Base-by-base conservation (phyloP, 352 stramenopile genomes). In the Phytophthora hybrid region DNA sequence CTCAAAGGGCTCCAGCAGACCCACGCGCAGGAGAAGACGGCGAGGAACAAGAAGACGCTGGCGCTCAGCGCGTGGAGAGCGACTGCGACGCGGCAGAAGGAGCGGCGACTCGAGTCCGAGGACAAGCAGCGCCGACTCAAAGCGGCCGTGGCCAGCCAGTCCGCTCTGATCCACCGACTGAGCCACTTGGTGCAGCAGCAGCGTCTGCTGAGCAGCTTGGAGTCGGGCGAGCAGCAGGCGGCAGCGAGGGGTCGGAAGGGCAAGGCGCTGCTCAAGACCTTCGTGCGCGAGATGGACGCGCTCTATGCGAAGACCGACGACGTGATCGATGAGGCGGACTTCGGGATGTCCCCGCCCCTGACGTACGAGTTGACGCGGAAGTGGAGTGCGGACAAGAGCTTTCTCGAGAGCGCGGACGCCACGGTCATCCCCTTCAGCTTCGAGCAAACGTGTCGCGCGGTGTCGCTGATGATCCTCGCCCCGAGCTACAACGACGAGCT, bases 281-380 rank as follows among this genome's bases (percentile, higher is more conserved):
- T 75, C 31, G 21, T 80, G n/a, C 55, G 39, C 16, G 74, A 80
- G 29, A 61, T 80, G 59, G 64, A 76, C 31, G 32, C 61, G 21
- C 46, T 78, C 23, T 78, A 80, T 13, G 70, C 69, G 6, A 59
- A 72, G 46, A 80, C 74, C 0, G 57, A 80, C 54, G 23, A 47
- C 1, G 47, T 80, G 1, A 67, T 77, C 19, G 56, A 52, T 0
- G 44, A 57, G 7, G 51, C 72, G 13, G 14, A 61, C 49, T 71
- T 77, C 34, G 54, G 57, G 5, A 51, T 69, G 58, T 73, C 69
- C 0, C 51, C 63, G 10, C 65, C 70, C 9, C 29, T 77, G 23
- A 68, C 41, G 19, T 77, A 77, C 65, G 59, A 74, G 34, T 11
- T 73, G 14, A 69, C 51, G 2, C 65, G 65, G 10, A 70, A 65